A percentile compares a stretch with the other conserved stretches of the same genome.
phyloP scores from a whole-genome alignment of 164 flowering plant genomes.

The Protea cynaroides region DNA sequence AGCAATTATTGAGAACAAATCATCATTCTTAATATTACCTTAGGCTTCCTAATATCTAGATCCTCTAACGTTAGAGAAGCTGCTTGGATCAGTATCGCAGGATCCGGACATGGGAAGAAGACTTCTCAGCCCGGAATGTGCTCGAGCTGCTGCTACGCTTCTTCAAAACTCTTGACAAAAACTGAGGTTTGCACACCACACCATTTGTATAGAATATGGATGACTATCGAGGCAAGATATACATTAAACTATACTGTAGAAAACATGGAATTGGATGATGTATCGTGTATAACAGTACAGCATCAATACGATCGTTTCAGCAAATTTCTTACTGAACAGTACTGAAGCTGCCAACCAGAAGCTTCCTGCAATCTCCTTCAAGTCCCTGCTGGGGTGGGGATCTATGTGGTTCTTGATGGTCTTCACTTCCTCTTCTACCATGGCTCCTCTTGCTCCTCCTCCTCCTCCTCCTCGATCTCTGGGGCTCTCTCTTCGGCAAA shows the following conservation, averaged over 20 bases:
- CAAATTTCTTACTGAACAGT: conserved; percentile 71
- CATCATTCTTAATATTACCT: too few relatives aligned
- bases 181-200: background rate
- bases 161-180: conserved; percentile 19
- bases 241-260: background rate
- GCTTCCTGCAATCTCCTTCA: conserved; percentile 64
- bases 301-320: conserved; percentile 77
- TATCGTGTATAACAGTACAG: conserved; percentile 17
- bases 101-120: conserved; percentile 54
- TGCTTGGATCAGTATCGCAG: conserved; percentile 48
- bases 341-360: conserved; percentile 80
- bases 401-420: conserved; percentile 88
- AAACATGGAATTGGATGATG: background rate
- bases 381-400: conserved; percentile 42
- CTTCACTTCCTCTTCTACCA: conserved; percentile 45
- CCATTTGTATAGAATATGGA: conserved; percentile 1
- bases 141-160: conserved; percentile 24
- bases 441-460: conserved; percentile 9
- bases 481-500: conserved; percentile 12
- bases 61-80: conserved; percentile 44
- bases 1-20: too few relatives aligned
- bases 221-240: background rate
- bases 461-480: conserved; percentile 19
- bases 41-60: too few relatives aligned
- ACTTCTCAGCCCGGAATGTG: conserved; percentile 35